Percentiles rank a stretch among this genome's conserved stretches.
These are phyloP conservation scores for Globisporangium radiosum DNA, from an alignment of 352 stramenopile species.

Conservation along the genomic window DNA sequence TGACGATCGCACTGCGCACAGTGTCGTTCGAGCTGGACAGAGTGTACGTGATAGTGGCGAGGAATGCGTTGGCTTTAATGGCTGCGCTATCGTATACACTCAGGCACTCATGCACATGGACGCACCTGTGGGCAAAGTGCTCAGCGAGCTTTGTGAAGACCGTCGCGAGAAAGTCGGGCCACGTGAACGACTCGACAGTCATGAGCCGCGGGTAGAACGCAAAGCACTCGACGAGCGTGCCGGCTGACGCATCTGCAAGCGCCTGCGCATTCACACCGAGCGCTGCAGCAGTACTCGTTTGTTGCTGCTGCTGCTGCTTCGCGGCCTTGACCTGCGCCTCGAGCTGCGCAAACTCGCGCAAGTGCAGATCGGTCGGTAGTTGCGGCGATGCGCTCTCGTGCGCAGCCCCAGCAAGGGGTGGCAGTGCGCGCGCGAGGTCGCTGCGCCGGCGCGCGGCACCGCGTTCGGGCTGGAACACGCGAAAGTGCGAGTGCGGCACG, in stretches of 20 bases:
- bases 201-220: conserved; percentile 46
- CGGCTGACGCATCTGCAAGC: conserved; percentile 13
- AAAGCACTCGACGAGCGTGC: conserved; percentile 36
- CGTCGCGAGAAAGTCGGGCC: conserved; percentile 51
- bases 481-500: conserved; percentile 43
- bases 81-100: neutral
- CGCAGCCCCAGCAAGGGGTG: neutral
- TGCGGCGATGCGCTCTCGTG: neutral
- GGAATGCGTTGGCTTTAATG: neutral
- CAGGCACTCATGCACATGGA: neutral
- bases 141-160: conserved; percentile 50
- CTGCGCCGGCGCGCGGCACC: neutral
- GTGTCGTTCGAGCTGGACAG: conserved; percentile 25
- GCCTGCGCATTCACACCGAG: conserved; percentile 5
- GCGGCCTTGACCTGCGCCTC: conserved; percentile 46
- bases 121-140: conserved; percentile 38
- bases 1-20: conserved; percentile 31
- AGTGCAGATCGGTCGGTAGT: conserved; percentile 36
- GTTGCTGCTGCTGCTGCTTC: conserved; percentile 27
- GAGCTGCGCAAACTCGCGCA: conserved; percentile 51
- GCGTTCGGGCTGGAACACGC: conserved; percentile 43
- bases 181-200: conserved; percentile 50
- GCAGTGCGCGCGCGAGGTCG: neutral
- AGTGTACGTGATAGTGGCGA: neutral
- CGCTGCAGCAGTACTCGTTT: conserved; percentile 4